phyloP scores from a whole-genome alignment of 2,329 filamentous ascomycete genomes.

The Mollisia scopiformis region DNA sequence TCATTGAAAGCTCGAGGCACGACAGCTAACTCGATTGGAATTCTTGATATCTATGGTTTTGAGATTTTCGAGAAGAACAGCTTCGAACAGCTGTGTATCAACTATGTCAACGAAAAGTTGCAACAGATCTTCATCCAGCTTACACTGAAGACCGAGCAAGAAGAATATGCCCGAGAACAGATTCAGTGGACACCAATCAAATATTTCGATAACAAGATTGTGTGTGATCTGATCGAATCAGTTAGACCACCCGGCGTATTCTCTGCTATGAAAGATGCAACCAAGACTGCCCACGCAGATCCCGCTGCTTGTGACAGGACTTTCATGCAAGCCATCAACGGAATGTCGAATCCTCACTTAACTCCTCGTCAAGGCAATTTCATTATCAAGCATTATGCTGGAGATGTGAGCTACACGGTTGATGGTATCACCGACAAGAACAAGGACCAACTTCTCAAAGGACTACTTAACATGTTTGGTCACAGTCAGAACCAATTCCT shows the following conservation, averaged over 20 bases:
- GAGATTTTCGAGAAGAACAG: constrained; percentile 99
- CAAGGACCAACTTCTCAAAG: constrained; percentile 96
- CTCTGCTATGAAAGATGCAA: constrained; percentile 95
- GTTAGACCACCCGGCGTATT: constrained; percentile 89
- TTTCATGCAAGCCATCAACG: constrained; percentile 91
- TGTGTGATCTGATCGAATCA: constrained; percentile 96
- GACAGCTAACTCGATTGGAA: constrained; percentile 86
- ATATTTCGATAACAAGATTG: constrained; percentile 99
- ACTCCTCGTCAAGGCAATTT: constrained; percentile 93
- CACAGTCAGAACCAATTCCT: constrained; percentile 85
- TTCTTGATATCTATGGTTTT: constrained; percentile 98
- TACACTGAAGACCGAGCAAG: constrained; percentile 94
- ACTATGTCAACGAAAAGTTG: constrained; percentile 99
- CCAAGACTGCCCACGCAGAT: constrained; percentile 96
- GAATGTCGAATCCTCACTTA: constrained; percentile 89
- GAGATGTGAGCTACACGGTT: constrained; percentile 92
- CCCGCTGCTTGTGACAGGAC: constrained; percentile 92
- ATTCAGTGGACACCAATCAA: constrained; percentile 99
- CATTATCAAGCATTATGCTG: constrained; percentile 98
- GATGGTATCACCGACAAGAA: constrained; percentile 99
- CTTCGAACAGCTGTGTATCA: constrained; percentile 98
- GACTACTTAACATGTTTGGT: constrained; percentile 83
- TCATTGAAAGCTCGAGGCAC: constrained; percentile 79
- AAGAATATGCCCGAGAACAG: constrained; percentile 93
- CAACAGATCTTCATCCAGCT: constrained; percentile 99